A percentile compares a stretch with the other conserved stretches of the same genome.
Conservation (phyloP, 176 grass and related monocot genomes). For the Aegilops bicornis region DNA sequence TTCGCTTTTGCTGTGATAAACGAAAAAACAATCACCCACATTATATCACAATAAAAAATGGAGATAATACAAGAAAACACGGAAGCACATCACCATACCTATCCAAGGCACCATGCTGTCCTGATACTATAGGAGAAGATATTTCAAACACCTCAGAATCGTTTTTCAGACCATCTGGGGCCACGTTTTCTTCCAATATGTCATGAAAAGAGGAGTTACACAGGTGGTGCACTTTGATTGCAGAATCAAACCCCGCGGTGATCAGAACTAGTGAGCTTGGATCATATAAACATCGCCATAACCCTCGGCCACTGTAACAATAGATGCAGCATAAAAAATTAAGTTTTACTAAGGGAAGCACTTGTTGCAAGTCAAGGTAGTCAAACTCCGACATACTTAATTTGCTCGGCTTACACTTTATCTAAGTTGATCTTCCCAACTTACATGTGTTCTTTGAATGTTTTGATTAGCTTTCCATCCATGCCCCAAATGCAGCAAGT, state of each 20-base stretch:
- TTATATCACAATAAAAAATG: conserved; percentile 5
- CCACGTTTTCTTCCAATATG: conserved; percentile 20
- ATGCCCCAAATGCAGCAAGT: conserved; percentile 82
- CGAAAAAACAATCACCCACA: conserved; percentile 29
- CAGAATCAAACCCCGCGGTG: conserved; percentile 91
- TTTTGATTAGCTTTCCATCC: conserved; percentile 76
- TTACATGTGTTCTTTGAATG: conserved; percentile 93
- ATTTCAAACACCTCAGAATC: conserved; percentile 50
- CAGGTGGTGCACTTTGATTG: conserved; percentile 79
- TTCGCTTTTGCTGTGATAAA: conserved; percentile 84
- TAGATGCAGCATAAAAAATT: conserved; percentile 15
- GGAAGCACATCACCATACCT: conserved; percentile 49
- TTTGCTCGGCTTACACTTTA: conserved; percentile 39
- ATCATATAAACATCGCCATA: conserved; percentile 98
- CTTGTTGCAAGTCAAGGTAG: background rate
- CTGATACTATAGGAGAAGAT: conserved; percentile 51
- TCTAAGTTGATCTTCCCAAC: conserved; percentile 29
- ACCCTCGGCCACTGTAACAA: conserved; percentile 76
- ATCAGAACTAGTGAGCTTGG: conserved; percentile 64
- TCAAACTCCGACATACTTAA: background rate
- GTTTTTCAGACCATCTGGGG: conserved; percentile 18
- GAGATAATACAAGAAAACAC: background rate
- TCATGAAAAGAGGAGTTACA: conserved; percentile 40
- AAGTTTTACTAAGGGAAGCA: background rate
- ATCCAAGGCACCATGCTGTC: conserved; percentile 62